Percentiles rank a stretch among this genome's conserved stretches.
phyloP scores from a whole-genome alignment of 176 grass and related monocot species.

The Tuctoria greenei region DNA sequence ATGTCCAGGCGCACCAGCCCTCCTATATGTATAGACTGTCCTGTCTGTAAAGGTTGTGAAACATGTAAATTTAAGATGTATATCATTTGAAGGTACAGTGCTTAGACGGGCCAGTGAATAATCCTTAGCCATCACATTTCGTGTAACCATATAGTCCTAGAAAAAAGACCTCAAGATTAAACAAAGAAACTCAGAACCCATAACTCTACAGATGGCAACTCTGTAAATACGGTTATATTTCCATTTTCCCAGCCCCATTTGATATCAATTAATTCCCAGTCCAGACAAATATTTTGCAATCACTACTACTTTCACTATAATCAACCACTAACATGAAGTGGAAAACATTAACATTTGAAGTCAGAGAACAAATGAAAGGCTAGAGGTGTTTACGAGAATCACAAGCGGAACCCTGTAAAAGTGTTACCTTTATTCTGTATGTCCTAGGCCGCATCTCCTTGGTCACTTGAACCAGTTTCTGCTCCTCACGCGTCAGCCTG shows the following conservation, averaged over 20 bases:
- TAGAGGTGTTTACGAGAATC: background rate
- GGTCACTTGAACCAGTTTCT: conserved; percentile 69
- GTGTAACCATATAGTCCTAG: background rate
- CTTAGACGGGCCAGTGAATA: background rate
- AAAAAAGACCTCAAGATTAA: background rate
- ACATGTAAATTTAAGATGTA: conserved; percentile 1
- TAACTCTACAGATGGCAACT: background rate
- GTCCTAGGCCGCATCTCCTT: conserved; percentile 78
- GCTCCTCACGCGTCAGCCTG: conserved; percentile 64
- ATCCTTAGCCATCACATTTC: background rate
- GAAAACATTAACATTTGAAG: background rate
- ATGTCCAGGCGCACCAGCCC: conserved; percentile 67
- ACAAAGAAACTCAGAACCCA: background rate
- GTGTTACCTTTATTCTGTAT: conserved; percentile 75
- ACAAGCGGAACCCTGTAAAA: background rate
- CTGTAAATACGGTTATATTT: background rate
- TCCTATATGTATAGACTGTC: conserved; percentile 81
- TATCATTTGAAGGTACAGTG: background rate
- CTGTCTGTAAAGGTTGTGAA: conserved; percentile 36
- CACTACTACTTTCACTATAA: background rate
- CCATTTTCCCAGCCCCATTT: background rate
- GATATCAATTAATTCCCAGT: background rate
- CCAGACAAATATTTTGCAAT: background rate
- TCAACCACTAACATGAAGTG: background rate
- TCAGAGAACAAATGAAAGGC: background rate